Conservation (phyloP, 2,329 filamentous ascomycete species). For the Magnaporthiopsis rhizophila region DNA sequence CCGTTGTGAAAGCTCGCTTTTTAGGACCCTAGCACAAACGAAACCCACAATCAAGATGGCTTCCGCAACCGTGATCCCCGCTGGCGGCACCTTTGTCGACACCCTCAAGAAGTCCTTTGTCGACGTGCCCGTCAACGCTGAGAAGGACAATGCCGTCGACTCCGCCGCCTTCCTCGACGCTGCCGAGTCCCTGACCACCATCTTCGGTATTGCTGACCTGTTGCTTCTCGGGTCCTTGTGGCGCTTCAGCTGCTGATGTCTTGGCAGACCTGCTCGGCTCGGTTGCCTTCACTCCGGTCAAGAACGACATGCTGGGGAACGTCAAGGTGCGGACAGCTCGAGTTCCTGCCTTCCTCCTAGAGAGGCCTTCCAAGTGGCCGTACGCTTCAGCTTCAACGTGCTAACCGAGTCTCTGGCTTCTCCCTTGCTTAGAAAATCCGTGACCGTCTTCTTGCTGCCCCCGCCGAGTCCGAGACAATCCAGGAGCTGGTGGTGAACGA, state of each 20-base stretch:
- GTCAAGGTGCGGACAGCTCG: conserved; percentile 57
- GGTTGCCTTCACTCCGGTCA: conserved; percentile 81
- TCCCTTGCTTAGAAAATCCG: conserved; percentile 65
- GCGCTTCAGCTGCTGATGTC: not conserved
- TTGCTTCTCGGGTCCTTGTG: not conserved
- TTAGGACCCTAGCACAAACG: not conserved
- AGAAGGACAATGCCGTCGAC: conserved; percentile 67
- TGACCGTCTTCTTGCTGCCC: conserved; percentile 70
- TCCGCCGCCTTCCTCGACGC: conserved; percentile 89
- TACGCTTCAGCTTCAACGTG: not conserved
- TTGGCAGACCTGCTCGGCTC: conserved; percentile 53
- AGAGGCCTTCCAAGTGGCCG: too few relatives aligned
- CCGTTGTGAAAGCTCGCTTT: not conserved
- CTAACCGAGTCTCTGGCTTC: not conserved
- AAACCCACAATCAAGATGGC: not conserved
- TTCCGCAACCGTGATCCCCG: conserved; percentile 43
- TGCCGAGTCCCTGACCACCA: conserved; percentile 72
- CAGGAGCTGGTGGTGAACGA: conserved; percentile 83
- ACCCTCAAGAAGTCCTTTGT: conserved; percentile 77
- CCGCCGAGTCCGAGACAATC: conserved; percentile 70
- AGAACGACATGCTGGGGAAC: conserved; percentile 85
- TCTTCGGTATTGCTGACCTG: conserved; percentile 60
- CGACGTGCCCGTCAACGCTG: conserved; percentile 68
- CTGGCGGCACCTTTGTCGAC: conserved; percentile 75
- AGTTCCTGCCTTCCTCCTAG: not conserved